Conservation (phyloP, 257 asterid species). For the Fraxinus quadrangulata region DNA sequence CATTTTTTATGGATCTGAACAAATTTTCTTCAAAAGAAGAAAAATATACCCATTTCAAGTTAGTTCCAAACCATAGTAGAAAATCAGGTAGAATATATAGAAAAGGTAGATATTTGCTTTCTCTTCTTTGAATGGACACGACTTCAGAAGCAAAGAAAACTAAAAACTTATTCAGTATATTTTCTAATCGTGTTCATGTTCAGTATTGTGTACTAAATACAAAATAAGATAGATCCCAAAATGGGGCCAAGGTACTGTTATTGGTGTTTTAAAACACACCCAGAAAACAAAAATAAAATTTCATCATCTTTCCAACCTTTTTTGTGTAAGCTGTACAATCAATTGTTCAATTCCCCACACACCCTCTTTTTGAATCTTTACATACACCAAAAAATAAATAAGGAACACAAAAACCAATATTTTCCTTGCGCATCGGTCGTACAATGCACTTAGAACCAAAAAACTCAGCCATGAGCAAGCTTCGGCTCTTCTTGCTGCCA, state of each 20-base stretch:
- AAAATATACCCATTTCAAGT: background rate
- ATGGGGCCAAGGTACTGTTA: background rate
- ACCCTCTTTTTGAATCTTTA: slow-evolving; percentile 31
- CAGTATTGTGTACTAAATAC: background rate
- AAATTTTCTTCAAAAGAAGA: slow-evolving; percentile 21
- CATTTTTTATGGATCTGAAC: background rate
- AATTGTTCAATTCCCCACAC: slow-evolving; percentile 38
- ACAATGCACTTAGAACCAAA: slow-evolving; percentile 24
- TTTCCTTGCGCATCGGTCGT: slow-evolving; percentile 22
- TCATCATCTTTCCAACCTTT: slow-evolving; percentile 21
- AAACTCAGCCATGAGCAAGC: slow-evolving; percentile 26
- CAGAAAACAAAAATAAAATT: slow-evolving; percentile 18
- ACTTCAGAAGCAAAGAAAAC: too few relatives aligned
- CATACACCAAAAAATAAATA: slow-evolving; percentile 22
- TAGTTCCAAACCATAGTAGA: background rate
- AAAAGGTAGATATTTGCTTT: background rate
- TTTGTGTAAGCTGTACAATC: slow-evolving; percentile 44
- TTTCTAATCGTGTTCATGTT: background rate
- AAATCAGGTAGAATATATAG: slow-evolving; percentile 1
- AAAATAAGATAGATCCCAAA: background rate
- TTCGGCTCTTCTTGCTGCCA: background rate
- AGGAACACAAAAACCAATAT: slow-evolving; percentile 19
- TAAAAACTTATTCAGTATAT: too few relatives aligned
- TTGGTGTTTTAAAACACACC: slow-evolving; percentile 17
- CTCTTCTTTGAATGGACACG: too few relatives aligned